A percentile compares a stretch with the other conserved stretches of the same genome.
phyloP scores from a whole-genome alignment of 1,139 yeast species.

The Scheffersomyces lignicola region DNA sequence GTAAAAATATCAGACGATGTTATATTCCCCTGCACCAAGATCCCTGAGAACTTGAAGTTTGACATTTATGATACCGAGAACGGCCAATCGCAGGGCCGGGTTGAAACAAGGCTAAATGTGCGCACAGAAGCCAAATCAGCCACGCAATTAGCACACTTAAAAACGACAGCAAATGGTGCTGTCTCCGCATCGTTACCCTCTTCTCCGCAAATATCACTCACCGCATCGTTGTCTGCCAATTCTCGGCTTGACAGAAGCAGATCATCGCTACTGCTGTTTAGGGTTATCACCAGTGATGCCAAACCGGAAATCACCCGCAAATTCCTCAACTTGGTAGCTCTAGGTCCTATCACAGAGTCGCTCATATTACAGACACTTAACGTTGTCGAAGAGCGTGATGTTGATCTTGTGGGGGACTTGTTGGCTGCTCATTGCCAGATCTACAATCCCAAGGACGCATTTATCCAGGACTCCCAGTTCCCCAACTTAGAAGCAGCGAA shows the following conservation, averaged over 20 bases:
- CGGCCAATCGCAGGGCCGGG: conserved; percentile 25
- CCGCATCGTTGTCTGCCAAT: conserved; percentile 6
- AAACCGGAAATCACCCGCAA: conserved; percentile 20
- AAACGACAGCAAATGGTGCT: conserved; percentile 7
- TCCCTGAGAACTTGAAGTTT: conserved; percentile 38
- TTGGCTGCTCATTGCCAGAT: conserved; percentile 26
- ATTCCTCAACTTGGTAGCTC: conserved; percentile 35
- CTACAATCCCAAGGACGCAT: conserved; percentile 33
- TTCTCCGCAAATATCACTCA: conserved; percentile 11
- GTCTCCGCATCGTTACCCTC: too few species aligned
- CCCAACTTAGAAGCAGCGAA: conserved; percentile 17
- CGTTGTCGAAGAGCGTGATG: conserved; percentile 7
- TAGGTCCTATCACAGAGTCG: conserved; percentile 37
- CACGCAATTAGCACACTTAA: conserved; percentile 15
- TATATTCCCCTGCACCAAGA: conserved; percentile 33
- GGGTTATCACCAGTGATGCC: conserved; percentile 21
- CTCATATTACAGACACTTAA: conserved; percentile 15
- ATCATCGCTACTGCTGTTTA: conserved; percentile 16
- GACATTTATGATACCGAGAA: conserved; percentile 27
- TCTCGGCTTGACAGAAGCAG: too few species aligned
- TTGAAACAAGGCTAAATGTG: conserved; percentile 32
- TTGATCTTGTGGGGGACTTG: conserved; percentile 7
- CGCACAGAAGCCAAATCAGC: conserved; percentile 32
- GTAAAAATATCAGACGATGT: conserved; percentile 29
- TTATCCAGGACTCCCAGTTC: conserved; percentile 33